phyloP scores from a whole-genome alignment of 73 alveolate genomes.

The Breviolum minutum region DNA sequence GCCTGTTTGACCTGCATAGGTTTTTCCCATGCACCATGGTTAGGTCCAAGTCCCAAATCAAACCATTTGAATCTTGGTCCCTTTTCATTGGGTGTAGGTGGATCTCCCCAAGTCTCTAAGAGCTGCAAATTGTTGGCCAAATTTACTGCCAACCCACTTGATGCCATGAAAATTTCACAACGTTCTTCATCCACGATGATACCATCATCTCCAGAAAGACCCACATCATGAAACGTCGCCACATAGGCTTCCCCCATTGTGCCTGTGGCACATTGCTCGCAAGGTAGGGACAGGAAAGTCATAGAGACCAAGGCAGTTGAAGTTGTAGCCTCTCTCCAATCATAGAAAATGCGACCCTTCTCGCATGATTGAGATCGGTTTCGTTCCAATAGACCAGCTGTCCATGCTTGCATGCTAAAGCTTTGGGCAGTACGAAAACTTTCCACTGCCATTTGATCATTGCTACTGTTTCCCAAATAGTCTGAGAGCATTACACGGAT shows the following conservation, averaged over 20 bases:
- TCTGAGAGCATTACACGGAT: slow-evolving; percentile 34
- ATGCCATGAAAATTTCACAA: slow-evolving; percentile 54
- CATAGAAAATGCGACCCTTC: not conserved
- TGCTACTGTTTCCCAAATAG: not conserved
- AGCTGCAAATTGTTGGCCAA: slow-evolving; percentile 74
- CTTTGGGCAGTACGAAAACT: not conserved
- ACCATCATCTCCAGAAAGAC: slow-evolving; percentile 82
- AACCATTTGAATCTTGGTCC: slow-evolving; percentile 73
- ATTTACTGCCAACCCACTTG: slow-evolving; percentile 61
- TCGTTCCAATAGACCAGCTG: not conserved
- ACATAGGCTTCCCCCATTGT: not conserved
- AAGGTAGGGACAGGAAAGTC: not conserved
- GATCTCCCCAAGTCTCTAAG: slow-evolving; percentile 76
- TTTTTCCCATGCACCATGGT: slow-evolving; percentile 80
- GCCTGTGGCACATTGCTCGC: not conserved
- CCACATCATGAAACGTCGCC: slow-evolving; percentile 67
- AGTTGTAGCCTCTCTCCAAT: not conserved
- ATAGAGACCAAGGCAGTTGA: not conserved
- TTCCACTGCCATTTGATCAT: not conserved
- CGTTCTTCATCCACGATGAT: slow-evolving; percentile 63
- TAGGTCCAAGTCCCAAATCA: slow-evolving; percentile 38
- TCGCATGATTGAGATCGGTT: not conserved
- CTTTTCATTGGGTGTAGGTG: not conserved
- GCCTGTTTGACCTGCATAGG: slow-evolving; percentile 39
- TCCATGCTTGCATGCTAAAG: not conserved